phyloP scores from a whole-genome alignment of 1,284 basidiomycete species.

The Malassezia brasiliensis region DNA sequence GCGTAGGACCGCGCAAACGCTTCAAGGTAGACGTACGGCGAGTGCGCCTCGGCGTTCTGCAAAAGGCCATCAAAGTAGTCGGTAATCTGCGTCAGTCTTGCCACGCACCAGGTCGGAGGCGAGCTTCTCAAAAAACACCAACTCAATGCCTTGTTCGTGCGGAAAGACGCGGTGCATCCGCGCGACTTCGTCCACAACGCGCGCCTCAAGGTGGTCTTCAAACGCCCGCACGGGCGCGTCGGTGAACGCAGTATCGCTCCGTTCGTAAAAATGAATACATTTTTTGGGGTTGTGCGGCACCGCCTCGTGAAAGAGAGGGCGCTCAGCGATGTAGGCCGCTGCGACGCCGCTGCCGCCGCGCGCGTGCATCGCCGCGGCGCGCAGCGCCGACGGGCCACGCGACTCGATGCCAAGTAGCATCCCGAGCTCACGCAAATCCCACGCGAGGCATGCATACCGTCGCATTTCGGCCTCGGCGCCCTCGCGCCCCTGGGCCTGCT shows the following conservation, averaged over 20 bases:
- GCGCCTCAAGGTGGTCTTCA: constrained; percentile 26
- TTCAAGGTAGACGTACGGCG: constrained; percentile 65
- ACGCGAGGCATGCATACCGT: not conserved
- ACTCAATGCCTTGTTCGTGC: constrained; percentile 60
- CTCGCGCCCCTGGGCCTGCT: not conserved
- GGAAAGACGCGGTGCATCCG: constrained; percentile 79
- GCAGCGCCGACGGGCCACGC: not conserved
- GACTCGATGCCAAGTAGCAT: not conserved
- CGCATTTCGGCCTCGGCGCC: not conserved
- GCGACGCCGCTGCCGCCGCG: not conserved
- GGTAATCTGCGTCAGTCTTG: constrained; percentile 56
- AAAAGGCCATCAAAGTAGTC: constrained; percentile 77
- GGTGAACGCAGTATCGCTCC: constrained; percentile 57
- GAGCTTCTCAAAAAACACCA: constrained; percentile 66
- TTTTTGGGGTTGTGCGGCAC: constrained; percentile 10
- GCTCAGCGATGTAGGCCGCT: not conserved
- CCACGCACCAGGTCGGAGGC: constrained; percentile 59
- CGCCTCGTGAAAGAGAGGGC: not conserved
- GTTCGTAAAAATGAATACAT: constrained; percentile 2
- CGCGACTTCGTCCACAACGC: constrained; percentile 63
- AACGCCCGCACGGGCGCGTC: constrained; percentile 54
- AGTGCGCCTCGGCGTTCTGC: constrained; percentile 65
- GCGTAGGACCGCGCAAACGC: constrained; percentile 80
- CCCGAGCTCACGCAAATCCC: constrained; percentile 2
- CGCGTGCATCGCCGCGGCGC: not conserved